These are phyloP conservation scores for Coniella lustricola DNA, from an alignment of 2,329 filamentous ascomycete species.

Conservation along the genomic window DNA sequence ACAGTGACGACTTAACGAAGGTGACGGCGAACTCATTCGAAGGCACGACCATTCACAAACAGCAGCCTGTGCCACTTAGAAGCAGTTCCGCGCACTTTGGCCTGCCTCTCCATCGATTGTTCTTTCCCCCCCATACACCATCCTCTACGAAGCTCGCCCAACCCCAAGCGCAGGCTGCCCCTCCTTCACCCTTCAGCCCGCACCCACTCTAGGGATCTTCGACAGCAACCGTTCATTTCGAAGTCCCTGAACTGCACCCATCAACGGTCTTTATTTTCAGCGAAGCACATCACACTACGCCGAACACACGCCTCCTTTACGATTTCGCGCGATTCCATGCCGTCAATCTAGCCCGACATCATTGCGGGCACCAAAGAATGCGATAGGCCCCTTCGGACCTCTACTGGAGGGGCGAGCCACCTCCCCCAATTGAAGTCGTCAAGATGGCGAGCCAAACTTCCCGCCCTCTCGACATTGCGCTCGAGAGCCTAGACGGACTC, in stretches of 20 bases:
- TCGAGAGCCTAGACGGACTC: slow-evolving; percentile 48
- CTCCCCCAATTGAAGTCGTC: slow-evolving; percentile 13
- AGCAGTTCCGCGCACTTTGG: background rate
- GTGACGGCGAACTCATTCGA: background rate
- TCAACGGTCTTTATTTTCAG: background rate
- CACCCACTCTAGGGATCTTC: too few relatives aligned
- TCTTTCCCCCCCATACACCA: too few relatives aligned
- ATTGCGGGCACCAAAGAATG: slow-evolving; percentile 10
- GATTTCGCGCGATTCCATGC: background rate
- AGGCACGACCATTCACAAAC: background rate
- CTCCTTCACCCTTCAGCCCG: too few relatives aligned
- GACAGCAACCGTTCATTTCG: background rate
- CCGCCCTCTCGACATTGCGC: slow-evolving; percentile 42
- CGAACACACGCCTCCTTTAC: background rate
- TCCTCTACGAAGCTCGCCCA: too few relatives aligned
- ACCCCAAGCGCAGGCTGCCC: too few relatives aligned
- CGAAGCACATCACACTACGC: background rate
- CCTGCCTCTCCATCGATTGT: too few relatives aligned
- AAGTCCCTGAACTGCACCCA: background rate
- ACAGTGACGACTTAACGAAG: background rate
- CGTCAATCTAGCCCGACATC: background rate
- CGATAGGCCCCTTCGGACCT: slow-evolving; percentile 7
- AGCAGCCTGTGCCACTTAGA: background rate
- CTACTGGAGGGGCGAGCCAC: slow-evolving; percentile 14
- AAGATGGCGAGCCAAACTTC: slow-evolving; percentile 30